Conservation (phyloP, 192 early-diverging fungal genomes). For the Rhizophagus clarus region DNA sequence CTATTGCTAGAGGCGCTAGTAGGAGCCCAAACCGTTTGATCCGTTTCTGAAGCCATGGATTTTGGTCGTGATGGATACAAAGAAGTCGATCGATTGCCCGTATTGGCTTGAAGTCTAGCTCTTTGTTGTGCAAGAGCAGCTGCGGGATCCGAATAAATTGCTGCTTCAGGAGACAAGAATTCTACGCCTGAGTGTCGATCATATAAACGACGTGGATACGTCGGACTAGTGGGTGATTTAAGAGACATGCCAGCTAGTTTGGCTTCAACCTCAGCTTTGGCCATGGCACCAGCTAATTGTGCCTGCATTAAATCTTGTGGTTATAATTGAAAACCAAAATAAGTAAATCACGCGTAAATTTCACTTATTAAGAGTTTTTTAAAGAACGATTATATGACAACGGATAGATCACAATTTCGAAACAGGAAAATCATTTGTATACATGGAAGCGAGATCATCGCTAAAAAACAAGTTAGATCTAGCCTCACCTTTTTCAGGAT, state of each 20-base stretch:
- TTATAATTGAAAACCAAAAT: not conserved
- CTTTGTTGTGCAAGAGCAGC: conserved; percentile 29
- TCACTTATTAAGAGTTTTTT: not conserved
- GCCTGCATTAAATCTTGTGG: conserved; percentile 47
- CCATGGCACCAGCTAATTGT: conserved; percentile 55
- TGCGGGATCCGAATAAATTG: conserved; percentile 29
- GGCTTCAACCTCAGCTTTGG: conserved; percentile 59
- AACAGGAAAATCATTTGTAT: not conserved
- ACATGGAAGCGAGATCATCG: not conserved
- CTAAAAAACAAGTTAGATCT: not conserved
- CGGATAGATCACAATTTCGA: not conserved
- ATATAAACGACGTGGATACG: conserved; percentile 50
- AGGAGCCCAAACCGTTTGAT: conserved; percentile 33
- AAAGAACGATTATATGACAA: no score
- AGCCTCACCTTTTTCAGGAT: conserved; percentile 51
- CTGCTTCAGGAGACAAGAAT: conserved; percentile 28
- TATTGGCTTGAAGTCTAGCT: conserved; percentile 30
- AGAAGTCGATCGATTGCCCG: conserved; percentile 8
- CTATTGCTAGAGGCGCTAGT: not conserved
- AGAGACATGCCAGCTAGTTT: conserved; percentile 35
- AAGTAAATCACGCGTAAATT: not conserved
- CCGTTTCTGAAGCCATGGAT: conserved; percentile 31
- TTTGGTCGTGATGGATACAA: conserved; percentile 33
- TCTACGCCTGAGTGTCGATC: conserved; percentile 57
- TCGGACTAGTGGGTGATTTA: conserved; percentile 35